Percentiles rank a stretch among this genome's conserved stretches.
These are phyloP conservation scores for Pyrenochaeta sp. DNA, from an alignment of 2,329 filamentous ascomycete genomes.

Conservation along the genomic window DNA sequence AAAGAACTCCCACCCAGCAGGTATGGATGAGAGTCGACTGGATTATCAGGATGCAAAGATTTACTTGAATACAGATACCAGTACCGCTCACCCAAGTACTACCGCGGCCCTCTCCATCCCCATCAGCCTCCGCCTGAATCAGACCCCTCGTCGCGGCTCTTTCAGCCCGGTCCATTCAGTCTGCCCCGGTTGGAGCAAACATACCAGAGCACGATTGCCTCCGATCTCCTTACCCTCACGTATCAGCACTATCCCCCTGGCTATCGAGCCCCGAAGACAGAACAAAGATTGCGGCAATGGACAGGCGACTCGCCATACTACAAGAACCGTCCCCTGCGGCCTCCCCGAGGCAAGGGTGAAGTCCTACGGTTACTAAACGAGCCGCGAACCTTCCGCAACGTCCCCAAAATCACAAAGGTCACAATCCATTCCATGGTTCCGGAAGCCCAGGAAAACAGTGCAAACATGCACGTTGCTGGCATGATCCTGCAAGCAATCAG, in stretches of 20 bases:
- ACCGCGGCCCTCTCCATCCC: conserved; percentile 91
- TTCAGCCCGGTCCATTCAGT: conserved; percentile 89
- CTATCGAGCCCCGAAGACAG: conserved; percentile 64
- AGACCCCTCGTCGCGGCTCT: conserved; percentile 86
- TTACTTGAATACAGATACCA: conserved; percentile 73
- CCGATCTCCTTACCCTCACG: conserved; percentile 86
- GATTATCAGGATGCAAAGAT: not conserved
- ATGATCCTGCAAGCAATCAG: conserved; percentile 88
- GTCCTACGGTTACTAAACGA: conserved; percentile 73
- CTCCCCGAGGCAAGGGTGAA: conserved; percentile 79
- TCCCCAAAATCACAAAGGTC: conserved; percentile 82
- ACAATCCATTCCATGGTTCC: conserved; percentile 80
- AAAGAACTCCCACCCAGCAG: conserved; percentile 61
- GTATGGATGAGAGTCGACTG: conserved; percentile 42
- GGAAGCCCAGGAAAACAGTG: conserved; percentile 72
- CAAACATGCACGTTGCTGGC: conserved; percentile 81
- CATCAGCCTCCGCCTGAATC: conserved; percentile 88
- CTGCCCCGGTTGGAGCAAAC: conserved; percentile 88
- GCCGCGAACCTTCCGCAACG: conserved; percentile 78
- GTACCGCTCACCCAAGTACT: conserved; percentile 92
- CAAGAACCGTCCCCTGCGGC: conserved; percentile 85
- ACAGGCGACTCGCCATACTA: conserved; percentile 92
- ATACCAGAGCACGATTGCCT: conserved; percentile 83
- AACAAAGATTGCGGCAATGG: conserved; percentile 81
- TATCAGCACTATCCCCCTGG: conserved; percentile 89